These are phyloP conservation scores for Pichia membranifaciens DNA, from an alignment of 805 yeast genomes.

Conservation along the genomic window DNA sequence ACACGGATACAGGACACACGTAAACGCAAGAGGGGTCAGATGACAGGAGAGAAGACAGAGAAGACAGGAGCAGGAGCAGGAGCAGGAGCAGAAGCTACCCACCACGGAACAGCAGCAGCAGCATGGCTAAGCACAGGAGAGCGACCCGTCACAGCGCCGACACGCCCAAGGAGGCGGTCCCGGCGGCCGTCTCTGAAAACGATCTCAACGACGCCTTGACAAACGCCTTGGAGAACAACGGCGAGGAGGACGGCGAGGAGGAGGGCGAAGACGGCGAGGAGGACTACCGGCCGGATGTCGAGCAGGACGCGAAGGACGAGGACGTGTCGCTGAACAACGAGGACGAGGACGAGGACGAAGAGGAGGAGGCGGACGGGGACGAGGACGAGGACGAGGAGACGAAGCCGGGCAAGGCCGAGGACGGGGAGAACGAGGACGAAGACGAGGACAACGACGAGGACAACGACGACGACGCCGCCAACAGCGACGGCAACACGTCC, in stretches of 20 bases:
- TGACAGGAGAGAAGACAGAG: too few species aligned
- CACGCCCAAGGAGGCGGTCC: too few species aligned
- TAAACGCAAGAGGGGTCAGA: too few species aligned
- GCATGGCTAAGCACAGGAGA: too few species aligned
- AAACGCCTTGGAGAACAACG: conserved; percentile 5
- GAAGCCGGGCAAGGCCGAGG: neutral
- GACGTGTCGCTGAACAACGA: neutral
- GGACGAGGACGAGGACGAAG: neutral
- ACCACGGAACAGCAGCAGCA: too few species aligned
- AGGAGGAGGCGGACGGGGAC: neutral
- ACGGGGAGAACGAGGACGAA: neutral
- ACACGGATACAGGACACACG: too few species aligned
- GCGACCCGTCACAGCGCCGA: too few species aligned
- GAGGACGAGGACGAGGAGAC: neutral
- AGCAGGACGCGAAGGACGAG: conserved; percentile 20
- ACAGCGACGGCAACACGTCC: neutral
- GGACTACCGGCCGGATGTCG: conserved; percentile 20
- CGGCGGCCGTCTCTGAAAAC: too few species aligned
- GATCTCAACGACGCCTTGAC: too few species aligned
- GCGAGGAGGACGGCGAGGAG: conserved; percentile 14
- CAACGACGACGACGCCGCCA: conserved; percentile 23
- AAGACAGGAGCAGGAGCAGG: too few species aligned
- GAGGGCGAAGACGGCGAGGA: conserved; percentile 14
- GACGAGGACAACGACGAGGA: conserved; percentile 10
- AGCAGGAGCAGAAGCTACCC: too few species aligned